A percentile compares a stretch with the other conserved stretches of the same genome.
Conservation (phyloP, 2,329 filamentous ascomycete species). For the Amesomyces nigricolor region DNA sequence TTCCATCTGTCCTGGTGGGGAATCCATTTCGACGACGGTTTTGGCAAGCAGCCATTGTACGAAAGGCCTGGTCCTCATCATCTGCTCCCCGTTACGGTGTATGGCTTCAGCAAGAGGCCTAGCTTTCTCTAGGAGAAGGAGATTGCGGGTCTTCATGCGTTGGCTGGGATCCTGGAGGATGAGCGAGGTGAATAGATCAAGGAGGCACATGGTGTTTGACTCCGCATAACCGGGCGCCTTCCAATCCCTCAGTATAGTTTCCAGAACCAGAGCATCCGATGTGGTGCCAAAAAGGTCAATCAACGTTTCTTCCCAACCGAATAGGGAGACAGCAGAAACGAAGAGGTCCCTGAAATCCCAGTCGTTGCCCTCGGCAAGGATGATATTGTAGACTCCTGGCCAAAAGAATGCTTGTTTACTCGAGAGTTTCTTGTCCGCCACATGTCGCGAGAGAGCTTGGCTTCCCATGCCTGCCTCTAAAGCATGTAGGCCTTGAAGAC, state of each 20-base stretch:
- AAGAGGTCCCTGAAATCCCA: constrained; percentile 23
- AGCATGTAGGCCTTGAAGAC: too few relatives aligned
- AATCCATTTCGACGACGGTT: constrained; percentile 5
- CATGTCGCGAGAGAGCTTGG: too few relatives aligned
- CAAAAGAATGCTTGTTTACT: background rate
- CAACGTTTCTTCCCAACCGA: constrained; percentile 7
- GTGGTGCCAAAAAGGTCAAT: constrained; percentile 4
- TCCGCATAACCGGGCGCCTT: constrained; percentile 8
- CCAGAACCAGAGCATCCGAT: background rate
- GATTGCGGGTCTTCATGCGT: background rate
- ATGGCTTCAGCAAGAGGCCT: constrained; percentile 1
- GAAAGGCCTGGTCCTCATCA: constrained; percentile 18
- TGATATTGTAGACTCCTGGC: constrained; percentile 13
- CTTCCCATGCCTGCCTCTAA: too few relatives aligned
- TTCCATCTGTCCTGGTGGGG: background rate
- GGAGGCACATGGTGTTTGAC: constrained; percentile 12
- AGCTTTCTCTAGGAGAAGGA: constrained; percentile 9
- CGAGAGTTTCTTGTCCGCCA: background rate
- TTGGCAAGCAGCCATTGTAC: constrained; percentile 20
- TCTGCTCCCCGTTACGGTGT: constrained; percentile 1
- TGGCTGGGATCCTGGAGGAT: constrained; percentile 8
- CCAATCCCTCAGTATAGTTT: constrained; percentile 16
- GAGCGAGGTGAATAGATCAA: constrained; percentile 17
- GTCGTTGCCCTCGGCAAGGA: constrained; percentile 11
- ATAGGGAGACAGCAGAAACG: background rate